phyloP scores from a whole-genome alignment of 106 monocot species.

The Dendrobium chrysotoxum region DNA sequence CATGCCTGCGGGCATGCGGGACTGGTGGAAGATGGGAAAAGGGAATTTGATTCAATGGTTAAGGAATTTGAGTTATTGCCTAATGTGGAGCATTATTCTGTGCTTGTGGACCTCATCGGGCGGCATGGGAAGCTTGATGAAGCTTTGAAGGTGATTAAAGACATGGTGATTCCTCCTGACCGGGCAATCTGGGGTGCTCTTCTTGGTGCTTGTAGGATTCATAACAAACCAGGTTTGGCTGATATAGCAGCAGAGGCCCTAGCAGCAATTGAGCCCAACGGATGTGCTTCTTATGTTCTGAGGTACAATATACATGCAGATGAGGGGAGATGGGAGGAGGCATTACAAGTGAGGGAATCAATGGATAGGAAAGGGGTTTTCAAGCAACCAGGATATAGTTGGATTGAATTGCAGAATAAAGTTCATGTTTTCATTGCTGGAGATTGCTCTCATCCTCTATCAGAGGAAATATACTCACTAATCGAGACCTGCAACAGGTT shows the following conservation, averaged over 20 bases:
- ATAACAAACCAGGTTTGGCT: constrained; percentile 46
- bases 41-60: constrained; percentile 67
- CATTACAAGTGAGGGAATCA: constrained; percentile 42
- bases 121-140: constrained; percentile 68
- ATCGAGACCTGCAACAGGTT: constrained; percentile 38
- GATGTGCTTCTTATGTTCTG: constrained; percentile 71
- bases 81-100: constrained; percentile 75
- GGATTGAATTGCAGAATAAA: constrained; percentile 67
- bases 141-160: constrained; percentile 54
- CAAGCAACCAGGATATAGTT: constrained; percentile 78
- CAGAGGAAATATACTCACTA: constrained; percentile 48
- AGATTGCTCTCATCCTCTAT: constrained; percentile 56
- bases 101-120: constrained; percentile 75
- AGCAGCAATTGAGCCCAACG: constrained; percentile 50
- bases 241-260: constrained; percentile 51
- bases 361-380: constrained; percentile 51
- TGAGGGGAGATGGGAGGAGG: constrained; percentile 64
- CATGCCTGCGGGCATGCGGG: constrained; percentile 77
- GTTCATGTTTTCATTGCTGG: constrained; percentile 65
- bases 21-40: constrained; percentile 59
- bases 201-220: constrained; percentile 70
- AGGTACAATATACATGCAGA: constrained; percentile 71
- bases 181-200: constrained; percentile 77
- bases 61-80: constrained; percentile 41
- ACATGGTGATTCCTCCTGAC: constrained; percentile 61